Percentiles rank a stretch among this genome's conserved stretches.
phyloP scores from a whole-genome alignment of 2,329 filamentous ascomycete species.

The Venturia oleaginea region DNA sequence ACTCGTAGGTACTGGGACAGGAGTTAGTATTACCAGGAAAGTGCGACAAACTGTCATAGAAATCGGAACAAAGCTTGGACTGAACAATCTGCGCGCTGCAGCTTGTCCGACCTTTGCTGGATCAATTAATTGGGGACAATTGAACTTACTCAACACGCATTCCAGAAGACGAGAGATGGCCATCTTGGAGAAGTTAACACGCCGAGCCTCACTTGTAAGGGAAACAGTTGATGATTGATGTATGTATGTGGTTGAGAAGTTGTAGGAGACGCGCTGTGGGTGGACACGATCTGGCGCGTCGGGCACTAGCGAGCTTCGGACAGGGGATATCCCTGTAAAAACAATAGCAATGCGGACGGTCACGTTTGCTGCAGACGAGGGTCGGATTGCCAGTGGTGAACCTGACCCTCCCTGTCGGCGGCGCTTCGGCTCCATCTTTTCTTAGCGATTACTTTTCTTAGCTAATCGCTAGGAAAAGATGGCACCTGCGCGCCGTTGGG shows the following conservation, averaged over 20 bases:
- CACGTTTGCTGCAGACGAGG: neutral
- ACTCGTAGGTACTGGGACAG: neutral
- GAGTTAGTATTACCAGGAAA: neutral
- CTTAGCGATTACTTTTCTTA: no score
- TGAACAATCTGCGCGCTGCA: neutral
- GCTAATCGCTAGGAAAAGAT: no score
- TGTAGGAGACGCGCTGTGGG: neutral
- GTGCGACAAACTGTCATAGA: neutral
- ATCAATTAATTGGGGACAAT: neutral
- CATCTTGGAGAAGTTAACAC: no score
- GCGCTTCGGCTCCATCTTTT: no score
- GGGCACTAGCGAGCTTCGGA: neutral
- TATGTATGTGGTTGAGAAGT: neutral
- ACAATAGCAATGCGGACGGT: neutral
- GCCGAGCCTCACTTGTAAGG: no score
- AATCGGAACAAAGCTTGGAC: neutral
- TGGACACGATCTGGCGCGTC: neutral
- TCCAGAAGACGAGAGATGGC: neutral
- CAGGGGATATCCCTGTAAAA: no score
- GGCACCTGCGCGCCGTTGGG: no score
- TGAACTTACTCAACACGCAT: neutral
- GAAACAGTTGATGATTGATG: neutral
- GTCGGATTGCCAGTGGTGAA: no score
- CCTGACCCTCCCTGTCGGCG: no score
- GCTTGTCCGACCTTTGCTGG: neutral